Evolutionary conservation across 1,284 basidiomycete species (phyloP).

Genomic region (Xerocomus amazonicus): DNA sequence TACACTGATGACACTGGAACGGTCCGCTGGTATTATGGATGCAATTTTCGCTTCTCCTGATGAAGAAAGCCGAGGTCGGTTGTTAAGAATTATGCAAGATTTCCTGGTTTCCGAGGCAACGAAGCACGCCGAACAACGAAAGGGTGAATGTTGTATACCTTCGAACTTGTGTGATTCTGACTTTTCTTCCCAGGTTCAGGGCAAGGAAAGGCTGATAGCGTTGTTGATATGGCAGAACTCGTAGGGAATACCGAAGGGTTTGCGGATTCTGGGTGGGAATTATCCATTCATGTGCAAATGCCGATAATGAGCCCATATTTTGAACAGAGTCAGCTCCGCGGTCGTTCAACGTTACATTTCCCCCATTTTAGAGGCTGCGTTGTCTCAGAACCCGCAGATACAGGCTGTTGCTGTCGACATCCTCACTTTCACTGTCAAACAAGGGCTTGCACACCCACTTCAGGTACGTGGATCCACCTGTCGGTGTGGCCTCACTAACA

Average conservation of each 20-base stretch:
- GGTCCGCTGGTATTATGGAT: conserved; percentile 86
- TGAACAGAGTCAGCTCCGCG: conserved; percentile 80
- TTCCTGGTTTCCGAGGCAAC: conserved; percentile 80
- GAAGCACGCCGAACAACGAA: conserved; percentile 68
- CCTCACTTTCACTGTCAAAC: conserved; percentile 87
- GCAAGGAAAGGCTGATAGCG: conserved; percentile 45
- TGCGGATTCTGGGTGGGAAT: conserved; percentile 84
- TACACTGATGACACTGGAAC: conserved; percentile 76
- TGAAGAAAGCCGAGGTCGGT: conserved; percentile 65
- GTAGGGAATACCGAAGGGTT: conserved; percentile 93
- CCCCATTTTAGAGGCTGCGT: conserved; percentile 77
- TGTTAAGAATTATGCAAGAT: conserved; percentile 88
- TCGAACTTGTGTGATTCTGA: background rate
- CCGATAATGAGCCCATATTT: background rate
- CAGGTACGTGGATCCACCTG: conserved; percentile 46
- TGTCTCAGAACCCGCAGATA: conserved; percentile 66
- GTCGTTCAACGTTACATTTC: conserved; percentile 89
- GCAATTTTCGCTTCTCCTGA: conserved; percentile 72
- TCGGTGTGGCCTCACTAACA: background rate
- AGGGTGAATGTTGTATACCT: conserved; percentile 40
- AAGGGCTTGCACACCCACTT: conserved; percentile 93
- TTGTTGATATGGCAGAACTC: conserved; percentile 84
- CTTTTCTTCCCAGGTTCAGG: conserved; percentile 24
- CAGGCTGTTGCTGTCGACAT: conserved; percentile 90
- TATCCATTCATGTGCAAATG: background rate